phyloP scores from a whole-genome alignment of 305 asterid species.

The Fraxinus baroniana region DNA sequence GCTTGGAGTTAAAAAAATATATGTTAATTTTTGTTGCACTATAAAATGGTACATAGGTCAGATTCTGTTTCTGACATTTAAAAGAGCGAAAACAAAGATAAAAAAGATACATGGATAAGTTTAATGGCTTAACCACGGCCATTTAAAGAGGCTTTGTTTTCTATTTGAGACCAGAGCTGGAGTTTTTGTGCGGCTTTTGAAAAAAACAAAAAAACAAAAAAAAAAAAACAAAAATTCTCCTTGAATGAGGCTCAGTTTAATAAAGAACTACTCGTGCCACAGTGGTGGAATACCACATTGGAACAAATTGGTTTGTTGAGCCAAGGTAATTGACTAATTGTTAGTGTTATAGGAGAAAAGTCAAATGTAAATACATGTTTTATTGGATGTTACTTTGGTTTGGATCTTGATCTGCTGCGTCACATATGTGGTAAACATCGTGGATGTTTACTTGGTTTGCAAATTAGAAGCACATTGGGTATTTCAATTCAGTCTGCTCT shows the following conservation, averaged over 20 bases:
- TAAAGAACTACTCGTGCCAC: background rate
- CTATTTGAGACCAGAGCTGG: background rate
- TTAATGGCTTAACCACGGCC: background rate
- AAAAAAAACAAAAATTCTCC: background rate
- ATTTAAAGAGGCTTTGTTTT: background rate
- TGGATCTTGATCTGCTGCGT: background rate
- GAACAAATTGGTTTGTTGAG: constrained; percentile 1
- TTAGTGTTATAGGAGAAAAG: constrained; percentile 2
- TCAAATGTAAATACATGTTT: background rate
- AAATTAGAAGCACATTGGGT: background rate
- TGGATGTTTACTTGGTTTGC: background rate
- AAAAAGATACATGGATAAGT: background rate
- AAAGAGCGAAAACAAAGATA: background rate
- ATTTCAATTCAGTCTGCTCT: background rate
- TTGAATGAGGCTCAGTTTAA: background rate
- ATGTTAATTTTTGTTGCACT: background rate
- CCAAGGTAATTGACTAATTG: background rate
- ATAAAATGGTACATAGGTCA: background rate
- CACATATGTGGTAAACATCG: background rate
- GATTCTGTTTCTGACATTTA: background rate
- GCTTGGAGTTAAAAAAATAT: background rate
- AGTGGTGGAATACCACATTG: constrained; percentile 8
- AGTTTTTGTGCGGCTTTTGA: background rate
- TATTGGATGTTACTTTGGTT: background rate
- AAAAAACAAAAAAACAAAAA: too few species aligned